Evolutionary conservation across 805 yeast species (phyloP), one percentile per base, ranked within the genome.

Genomic region (Yamadazyma ubonensis): DNA sequence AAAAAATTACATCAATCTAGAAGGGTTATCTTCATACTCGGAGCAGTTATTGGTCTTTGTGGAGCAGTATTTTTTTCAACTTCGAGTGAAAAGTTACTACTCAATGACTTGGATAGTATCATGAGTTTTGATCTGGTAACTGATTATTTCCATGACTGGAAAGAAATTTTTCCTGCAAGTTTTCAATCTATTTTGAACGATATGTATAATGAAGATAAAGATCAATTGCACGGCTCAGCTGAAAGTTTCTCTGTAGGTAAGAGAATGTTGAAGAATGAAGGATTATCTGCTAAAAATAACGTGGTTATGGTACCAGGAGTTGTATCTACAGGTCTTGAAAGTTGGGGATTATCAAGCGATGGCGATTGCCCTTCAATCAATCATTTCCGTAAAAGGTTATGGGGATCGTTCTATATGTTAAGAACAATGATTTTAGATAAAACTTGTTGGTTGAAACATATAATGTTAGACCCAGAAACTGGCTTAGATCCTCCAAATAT

Each of bases 331-430:
- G 97, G 97, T 3, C 71, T 93, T 26, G 99, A 93, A 61, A 81
- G 89, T 35, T 93, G 99, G 99, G 83, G 95, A 0, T 68, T 86
- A 2, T 89, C 89, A 8, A 75, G 83, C 4, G 76, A 69, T 2
- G 71, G 70, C 6, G 93, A 81, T 5, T 93, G 99, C 59, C 93
- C 95, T 3, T 76, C 88, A 27, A 78, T 81, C 43, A 73, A 81
- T 7, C 95, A 91, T 60, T 93, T 91, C 65, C 73, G 99, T 37
- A 90, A 89, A 56, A 71, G 98, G 49, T 60, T 93, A 41, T 93
- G 99, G 99, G 99, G 99, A 0, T 87, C 96, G 0, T 90, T 89
- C 68, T 89, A 86, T 57, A 93, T 93, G 99, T 65, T 93, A 42
- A 74, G 85, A 49, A 81, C 96, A 3, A 91, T 93, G 98, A 71